phyloP scores from a whole-genome alignment of 2,329 filamentous ascomycete species.

The Curvularia sp. region DNA sequence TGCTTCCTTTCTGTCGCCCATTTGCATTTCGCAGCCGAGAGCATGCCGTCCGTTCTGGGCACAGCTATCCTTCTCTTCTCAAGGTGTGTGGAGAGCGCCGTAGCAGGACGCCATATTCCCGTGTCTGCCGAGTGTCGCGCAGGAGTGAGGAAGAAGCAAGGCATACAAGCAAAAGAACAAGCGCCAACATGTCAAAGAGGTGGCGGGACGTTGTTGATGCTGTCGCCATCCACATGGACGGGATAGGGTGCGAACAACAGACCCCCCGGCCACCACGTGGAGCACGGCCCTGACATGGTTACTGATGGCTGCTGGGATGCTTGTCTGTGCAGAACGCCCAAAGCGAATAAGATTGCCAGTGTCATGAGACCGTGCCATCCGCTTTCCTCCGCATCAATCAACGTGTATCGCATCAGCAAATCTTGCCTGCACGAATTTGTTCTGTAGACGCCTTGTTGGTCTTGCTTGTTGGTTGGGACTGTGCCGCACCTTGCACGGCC shows the following conservation, averaged over 20 bases:
- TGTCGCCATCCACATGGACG: constrained; percentile 25
- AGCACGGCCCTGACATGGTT: constrained; percentile 17
- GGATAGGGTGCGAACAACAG: constrained; percentile 18
- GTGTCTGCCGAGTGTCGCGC: not conserved
- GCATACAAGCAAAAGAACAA: constrained; percentile 1
- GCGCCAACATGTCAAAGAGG: not conserved
- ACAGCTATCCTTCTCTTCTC: constrained; percentile 2
- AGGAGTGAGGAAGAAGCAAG: constrained; percentile 7
- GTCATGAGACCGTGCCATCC: constrained; percentile 27
- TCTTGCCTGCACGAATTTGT: constrained; percentile 15
- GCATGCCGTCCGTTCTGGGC: constrained; percentile 11
- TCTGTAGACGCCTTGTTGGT: constrained; percentile 11
- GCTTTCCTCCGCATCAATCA: constrained; percentile 12
- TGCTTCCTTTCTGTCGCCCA: constrained; percentile 21
- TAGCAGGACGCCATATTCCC: not conserved
- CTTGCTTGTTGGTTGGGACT: constrained; percentile 11
- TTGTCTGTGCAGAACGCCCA: constrained; percentile 23
- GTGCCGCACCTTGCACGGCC: constrained; percentile 17
- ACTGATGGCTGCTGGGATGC: constrained; percentile 1
- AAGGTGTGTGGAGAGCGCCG: constrained; percentile 17
- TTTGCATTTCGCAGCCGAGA: constrained; percentile 23
- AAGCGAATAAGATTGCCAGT: constrained; percentile 24
- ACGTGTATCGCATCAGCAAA: constrained; percentile 9
- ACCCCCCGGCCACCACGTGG: constrained; percentile 35
- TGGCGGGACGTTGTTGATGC: constrained; percentile 7